Conservation (phyloP, 495 filamentous ascomycete genomes). For the Penicillium psychrofluorescens region DNA sequence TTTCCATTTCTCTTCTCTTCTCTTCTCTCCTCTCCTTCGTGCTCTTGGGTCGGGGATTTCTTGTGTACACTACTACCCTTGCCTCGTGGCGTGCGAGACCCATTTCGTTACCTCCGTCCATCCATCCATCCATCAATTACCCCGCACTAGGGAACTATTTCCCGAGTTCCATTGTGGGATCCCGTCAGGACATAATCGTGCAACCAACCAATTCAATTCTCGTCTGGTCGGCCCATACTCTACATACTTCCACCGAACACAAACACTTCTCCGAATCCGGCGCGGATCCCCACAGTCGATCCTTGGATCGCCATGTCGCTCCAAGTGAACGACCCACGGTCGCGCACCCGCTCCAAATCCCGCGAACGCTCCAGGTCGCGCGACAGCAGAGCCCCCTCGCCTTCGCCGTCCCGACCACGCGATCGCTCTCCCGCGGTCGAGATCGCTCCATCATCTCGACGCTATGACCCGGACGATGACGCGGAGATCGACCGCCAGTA, state of each 20-base stretch:
- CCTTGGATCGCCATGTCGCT: conserved; percentile 35
- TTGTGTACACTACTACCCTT: too few relatives aligned
- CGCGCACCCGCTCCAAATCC: conserved; percentile 55
- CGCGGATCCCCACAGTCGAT: conserved; percentile 4
- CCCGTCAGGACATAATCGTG: too few relatives aligned
- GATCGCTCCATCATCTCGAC: conserved; percentile 12
- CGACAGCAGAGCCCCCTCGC: conserved; percentile 34
- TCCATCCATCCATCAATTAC: too few relatives aligned
- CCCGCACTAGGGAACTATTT: too few relatives aligned
- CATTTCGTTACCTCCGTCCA: neutral
- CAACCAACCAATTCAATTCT: conserved; percentile 1
- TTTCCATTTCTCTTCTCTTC: conserved; percentile 5
- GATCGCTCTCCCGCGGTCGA: conserved; percentile 13
- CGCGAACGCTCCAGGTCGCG: conserved; percentile 44
- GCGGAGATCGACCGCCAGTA: conserved; percentile 24
- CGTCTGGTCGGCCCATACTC: neutral
- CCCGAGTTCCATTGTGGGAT: too few relatives aligned
- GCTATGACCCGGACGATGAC: conserved; percentile 19
- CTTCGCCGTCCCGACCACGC: conserved; percentile 9
- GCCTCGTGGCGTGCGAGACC: neutral
- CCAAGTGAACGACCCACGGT: conserved; percentile 50
- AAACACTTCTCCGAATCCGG: conserved; percentile 15
- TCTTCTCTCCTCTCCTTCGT: neutral
- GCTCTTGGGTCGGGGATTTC: neutral
- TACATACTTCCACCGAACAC: conserved; percentile 2